Evolutionary conservation across 495 filamentous ascomycete genomes (phyloP).

Genomic region (Glarea lozoyensis): DNA sequence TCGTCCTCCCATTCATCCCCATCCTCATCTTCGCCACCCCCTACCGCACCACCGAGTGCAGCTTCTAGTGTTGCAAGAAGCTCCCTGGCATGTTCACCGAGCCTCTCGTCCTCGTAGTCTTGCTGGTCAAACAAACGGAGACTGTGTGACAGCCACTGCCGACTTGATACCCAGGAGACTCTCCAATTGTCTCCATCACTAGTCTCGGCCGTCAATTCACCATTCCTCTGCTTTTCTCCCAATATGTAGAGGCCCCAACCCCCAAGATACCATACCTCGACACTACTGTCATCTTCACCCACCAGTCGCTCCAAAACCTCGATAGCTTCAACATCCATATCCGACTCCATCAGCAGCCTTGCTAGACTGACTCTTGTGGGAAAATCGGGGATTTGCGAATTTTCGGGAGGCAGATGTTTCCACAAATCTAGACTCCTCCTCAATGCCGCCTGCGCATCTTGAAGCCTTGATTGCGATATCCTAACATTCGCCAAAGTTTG

Average conservation of each 20-base stretch:
- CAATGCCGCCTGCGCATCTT: conserved; percentile 74
- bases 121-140: conserved; percentile 50
- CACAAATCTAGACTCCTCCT: conserved; percentile 67
- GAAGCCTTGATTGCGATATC: conserved; percentile 70
- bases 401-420: conserved; percentile 61
- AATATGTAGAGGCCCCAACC: conserved; percentile 81
- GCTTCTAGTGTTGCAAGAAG: conserved; percentile 44
- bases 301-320: conserved; percentile 78
- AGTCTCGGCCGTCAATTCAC: conserved; percentile 27
- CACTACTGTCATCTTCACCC: conserved; percentile 80
- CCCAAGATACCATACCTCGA: conserved; percentile 94
- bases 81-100: conserved; percentile 57
- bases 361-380: conserved; percentile 74
- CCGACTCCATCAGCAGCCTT: conserved; percentile 81
- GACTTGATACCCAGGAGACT: conserved; percentile 43
- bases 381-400: conserved; percentile 59
- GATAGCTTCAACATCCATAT: conserved; percentile 74
- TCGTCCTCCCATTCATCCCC: conserved; percentile 31
- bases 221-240: conserved; percentile 49
- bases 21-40: conserved; percentile 34
- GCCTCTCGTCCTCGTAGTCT: conserved; percentile 64
- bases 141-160: conserved; percentile 52
- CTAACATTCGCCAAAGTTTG: conserved; percentile 91
- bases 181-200: conserved; percentile 27
- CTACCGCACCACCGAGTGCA: conserved; percentile 42